Conservation (phyloP, 2,329 filamentous ascomycete species). For the Zymoseptoria passerinii region DNA sequence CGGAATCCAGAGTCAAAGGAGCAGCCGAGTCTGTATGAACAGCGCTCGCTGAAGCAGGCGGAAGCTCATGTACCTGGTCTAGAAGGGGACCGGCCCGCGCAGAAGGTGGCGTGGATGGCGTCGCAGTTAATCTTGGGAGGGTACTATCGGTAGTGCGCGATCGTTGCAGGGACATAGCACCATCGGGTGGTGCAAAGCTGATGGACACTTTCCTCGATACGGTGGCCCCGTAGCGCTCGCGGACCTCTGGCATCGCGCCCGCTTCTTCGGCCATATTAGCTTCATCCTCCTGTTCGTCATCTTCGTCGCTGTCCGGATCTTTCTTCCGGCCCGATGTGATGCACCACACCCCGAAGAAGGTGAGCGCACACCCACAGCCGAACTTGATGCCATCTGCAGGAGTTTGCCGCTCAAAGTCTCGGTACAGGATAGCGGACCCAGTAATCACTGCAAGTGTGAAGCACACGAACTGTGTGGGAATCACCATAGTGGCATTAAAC, state of each 20-base stretch:
- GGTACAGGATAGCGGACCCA: slow-evolving; percentile 85
- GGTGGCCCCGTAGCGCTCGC: slow-evolving; percentile 15
- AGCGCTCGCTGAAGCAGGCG: slow-evolving; percentile 22
- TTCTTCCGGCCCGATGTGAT: slow-evolving; percentile 75
- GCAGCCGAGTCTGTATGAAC: slow-evolving; percentile 23
- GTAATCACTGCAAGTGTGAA: slow-evolving; percentile 95
- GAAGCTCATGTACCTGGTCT: slow-evolving; percentile 8
- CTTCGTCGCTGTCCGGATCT: slow-evolving; percentile 51
- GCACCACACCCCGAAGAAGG: slow-evolving; percentile 93
- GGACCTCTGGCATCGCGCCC: slow-evolving; percentile 20
- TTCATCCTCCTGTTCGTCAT: slow-evolving; percentile 29
- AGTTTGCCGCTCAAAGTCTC: slow-evolving; percentile 83
- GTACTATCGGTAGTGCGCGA: slow-evolving; percentile 8
- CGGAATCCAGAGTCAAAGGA: slow-evolving; percentile 11
- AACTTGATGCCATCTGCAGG: slow-evolving; percentile 71
- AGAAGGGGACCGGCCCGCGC: slow-evolving; percentile 3
- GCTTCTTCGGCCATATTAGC: slow-evolving; percentile 38
- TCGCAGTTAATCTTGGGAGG: slow-evolving; percentile 2
- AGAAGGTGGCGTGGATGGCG: not conserved
- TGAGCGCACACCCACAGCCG: slow-evolving; percentile 79
- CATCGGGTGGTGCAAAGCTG: slow-evolving; percentile 4
- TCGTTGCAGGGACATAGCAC: slow-evolving; percentile 9
- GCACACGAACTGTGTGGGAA: slow-evolving; percentile 92
- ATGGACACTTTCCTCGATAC: slow-evolving; percentile 8
- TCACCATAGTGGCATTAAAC: slow-evolving; percentile 96